Percentiles rank a stretch among this genome's conserved stretches.
These are phyloP conservation scores for Globisporangium apiculatum DNA, from an alignment of 352 stramenopile species.

Conservation along the genomic window DNA sequence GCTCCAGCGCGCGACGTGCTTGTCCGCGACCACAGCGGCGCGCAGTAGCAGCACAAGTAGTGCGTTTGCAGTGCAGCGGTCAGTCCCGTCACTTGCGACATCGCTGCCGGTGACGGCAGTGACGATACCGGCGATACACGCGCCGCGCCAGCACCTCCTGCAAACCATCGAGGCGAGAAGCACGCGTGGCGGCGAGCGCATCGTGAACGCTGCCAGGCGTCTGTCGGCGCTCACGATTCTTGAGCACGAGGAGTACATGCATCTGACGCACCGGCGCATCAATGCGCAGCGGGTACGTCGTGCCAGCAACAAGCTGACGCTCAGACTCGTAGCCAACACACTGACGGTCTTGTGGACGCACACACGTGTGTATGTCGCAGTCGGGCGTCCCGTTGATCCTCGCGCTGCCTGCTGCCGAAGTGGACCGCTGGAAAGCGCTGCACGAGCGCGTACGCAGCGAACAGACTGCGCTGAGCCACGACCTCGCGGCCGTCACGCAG, in stretches of 20 bases:
- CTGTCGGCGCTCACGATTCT: conserved; percentile 39
- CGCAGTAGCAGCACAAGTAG: background rate
- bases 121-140: background rate
- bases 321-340: conserved; percentile 7
- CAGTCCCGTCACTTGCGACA: too few species aligned
- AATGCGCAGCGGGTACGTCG: conserved; percentile 34
- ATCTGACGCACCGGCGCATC: conserved; percentile 33
- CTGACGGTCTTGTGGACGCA: background rate
- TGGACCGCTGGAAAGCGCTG: conserved; percentile 27
- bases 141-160: conserved; percentile 22
- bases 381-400: conserved; percentile 47
- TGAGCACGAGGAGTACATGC: conserved; percentile 47
- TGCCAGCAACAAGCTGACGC: background rate
- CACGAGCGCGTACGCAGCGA: conserved; percentile 27
- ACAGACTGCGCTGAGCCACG: conserved; percentile 19
- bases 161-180: conserved; percentile 22
- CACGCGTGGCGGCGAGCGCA: conserved; percentile 3
- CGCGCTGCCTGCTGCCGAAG: conserved; percentile 37
- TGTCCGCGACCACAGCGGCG: conserved; percentile 6
- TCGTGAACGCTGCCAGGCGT: conserved; percentile 27
- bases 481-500: conserved; percentile 19
- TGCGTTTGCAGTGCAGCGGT: too few species aligned
- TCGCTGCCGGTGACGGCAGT: too few species aligned
- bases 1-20: conserved; percentile 13
- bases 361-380: conserved; percentile 15